These are phyloP conservation scores for Coelastrella sp. DNA, from an alignment of 139 green algal species.

Conservation along the genomic window DNA sequence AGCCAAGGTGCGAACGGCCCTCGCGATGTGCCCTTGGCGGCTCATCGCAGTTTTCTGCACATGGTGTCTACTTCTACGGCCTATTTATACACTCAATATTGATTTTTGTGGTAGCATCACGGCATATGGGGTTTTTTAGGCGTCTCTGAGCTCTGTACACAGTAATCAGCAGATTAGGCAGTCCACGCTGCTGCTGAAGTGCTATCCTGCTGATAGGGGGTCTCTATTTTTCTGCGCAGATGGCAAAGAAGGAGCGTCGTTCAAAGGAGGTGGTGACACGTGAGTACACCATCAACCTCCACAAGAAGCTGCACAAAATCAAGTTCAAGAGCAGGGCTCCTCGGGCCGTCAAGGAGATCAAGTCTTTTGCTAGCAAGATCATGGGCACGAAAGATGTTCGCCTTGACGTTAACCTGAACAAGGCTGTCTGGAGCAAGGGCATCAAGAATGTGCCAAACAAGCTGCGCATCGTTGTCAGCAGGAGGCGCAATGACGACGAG, in stretches of 20 bases:
- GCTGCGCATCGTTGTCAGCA: conserved; percentile 92
- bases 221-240: conserved; percentile 35
- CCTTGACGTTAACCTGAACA: conserved; percentile 99
- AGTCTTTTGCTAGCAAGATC: conserved; percentile 93
- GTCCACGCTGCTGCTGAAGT: not conserved
- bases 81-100: too few relatives aligned
- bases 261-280: conserved; percentile 88
- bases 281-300: conserved; percentile 99
- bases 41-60: conserved; percentile 2
- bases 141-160: too few relatives aligned
- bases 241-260: conserved; percentile 79
- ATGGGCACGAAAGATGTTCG: conserved; percentile 98
- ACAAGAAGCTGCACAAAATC: conserved; percentile 90
- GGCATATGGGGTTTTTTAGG: too few relatives aligned
- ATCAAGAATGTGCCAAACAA: conserved; percentile 93
- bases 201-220: not conserved
- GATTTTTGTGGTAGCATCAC: not conserved
- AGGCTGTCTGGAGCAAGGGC: conserved; percentile 96
- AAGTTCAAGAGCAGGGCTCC: conserved; percentile 98
- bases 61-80: too few relatives aligned
- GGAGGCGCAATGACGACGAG: conserved; percentile 98
- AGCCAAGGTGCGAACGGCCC: conserved; percentile 1
- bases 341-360: conserved; percentile 96
- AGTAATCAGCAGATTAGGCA: too few relatives aligned
- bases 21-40: not conserved